phyloP scores from a whole-genome alignment of 2,329 filamentous ascomycete genomes.

The Neospermospora avenae region DNA sequence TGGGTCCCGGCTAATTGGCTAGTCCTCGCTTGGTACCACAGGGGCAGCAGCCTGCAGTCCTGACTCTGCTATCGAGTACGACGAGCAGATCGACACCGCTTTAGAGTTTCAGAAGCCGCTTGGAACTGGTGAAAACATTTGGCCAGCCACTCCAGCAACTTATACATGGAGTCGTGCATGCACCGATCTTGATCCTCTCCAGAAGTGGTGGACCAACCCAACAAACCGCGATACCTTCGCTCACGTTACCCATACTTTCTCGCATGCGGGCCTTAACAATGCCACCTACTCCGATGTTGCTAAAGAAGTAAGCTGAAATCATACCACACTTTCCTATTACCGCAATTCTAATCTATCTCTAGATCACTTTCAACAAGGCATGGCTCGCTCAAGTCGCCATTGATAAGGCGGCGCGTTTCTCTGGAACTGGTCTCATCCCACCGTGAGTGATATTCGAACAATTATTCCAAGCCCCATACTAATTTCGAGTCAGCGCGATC shows the following conservation, averaged over 20 bases:
- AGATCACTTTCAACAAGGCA: conserved; percentile 54
- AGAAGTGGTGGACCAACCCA: conserved; percentile 48
- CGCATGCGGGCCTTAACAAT: conserved; percentile 55
- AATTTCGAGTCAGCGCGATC: conserved; percentile 57
- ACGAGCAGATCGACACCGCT: conserved; percentile 42
- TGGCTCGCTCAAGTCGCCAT: conserved; percentile 54
- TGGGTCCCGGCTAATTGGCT: background rate
- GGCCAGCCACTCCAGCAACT: conserved; percentile 37
- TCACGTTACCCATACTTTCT: conserved; percentile 59
- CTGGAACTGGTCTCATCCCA: conserved; percentile 40
- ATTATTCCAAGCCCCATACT: background rate
- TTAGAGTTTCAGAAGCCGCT: conserved; percentile 45
- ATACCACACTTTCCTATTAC: background rate
- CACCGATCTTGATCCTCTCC: conserved; percentile 46
- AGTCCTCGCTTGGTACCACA: background rate
- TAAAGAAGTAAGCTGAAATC: conserved; percentile 40
- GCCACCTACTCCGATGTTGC: conserved; percentile 53
- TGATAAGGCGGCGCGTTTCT: conserved; percentile 44
- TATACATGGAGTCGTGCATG: conserved; percentile 37
- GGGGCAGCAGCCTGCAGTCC: background rate
- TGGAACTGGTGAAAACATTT: conserved; percentile 47
- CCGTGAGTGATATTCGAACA: background rate
- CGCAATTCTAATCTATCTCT: background rate
- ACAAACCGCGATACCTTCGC: conserved; percentile 50
- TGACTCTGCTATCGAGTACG: conserved; percentile 41